Evolutionary conservation across 1,284 basidiomycete genomes (phyloP), one percentile per base, ranked within the genome.

Genomic region (Moesziomyces aphidis): DNA sequence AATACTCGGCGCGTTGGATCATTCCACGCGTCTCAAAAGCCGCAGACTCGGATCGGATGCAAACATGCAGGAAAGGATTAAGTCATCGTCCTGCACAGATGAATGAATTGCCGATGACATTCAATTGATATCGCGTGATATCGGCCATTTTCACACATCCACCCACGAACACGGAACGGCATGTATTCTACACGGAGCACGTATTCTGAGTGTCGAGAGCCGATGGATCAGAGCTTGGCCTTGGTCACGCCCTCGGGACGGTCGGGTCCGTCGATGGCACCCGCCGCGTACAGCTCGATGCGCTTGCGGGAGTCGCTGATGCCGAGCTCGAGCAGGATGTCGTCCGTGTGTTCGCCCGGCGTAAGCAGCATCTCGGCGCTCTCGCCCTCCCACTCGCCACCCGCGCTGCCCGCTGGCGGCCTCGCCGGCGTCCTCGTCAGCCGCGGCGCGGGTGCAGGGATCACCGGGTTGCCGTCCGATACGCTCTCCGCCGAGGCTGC

Each of bases 261-360:
- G 66, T 76, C 71, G 44, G 72, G 68, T 28, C 80, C 73, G 43
- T 76, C 77, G 22, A 83, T 66, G 3, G 76, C 81, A 1, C 69
- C 70, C 22, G 45, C 50, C 15, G 44, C 52, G 50, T 70, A 77
- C 46, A 77, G 58, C 50, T 69, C 52, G 47, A 67, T 42, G n/a
- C 73, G 61, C 50, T 63, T 61, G 34, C 61, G 49, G 23, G 53
- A 47, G 22, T 67, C 63, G 22, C 50, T 50, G 44, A 70, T 60
- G 10, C 75, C 75, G 39, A 77, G 39, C 50, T 81, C 73, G 44
- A 60, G 46, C 22, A 85, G 56, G 21, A 85, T 74, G 21, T 76
- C 75, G 28, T 66, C 50, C 19, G 83, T 82, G 50, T 85, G 78
- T 31, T 76, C 72, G 10, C 85, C 85, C 1, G 84, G 77, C 13